phyloP scores from a whole-genome alignment of 192 early-diverging fungal species.

The Phycomyces blakesleeanus region DNA sequence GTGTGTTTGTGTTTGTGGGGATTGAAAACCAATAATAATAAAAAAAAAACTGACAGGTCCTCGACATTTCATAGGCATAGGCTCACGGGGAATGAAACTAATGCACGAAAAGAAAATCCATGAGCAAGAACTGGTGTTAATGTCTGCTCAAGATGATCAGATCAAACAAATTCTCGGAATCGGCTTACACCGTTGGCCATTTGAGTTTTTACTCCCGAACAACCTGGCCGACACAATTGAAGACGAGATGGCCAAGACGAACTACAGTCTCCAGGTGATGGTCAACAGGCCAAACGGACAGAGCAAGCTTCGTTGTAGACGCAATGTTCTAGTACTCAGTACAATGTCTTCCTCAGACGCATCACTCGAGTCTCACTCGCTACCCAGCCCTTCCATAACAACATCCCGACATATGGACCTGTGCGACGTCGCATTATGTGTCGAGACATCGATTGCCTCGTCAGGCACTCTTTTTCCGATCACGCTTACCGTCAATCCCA shows the following conservation, averaged over 20 bases:
- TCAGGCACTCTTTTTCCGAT: constrained; percentile 31
- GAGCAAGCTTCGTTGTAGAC: constrained; percentile 16
- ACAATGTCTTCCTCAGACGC: constrained; percentile 15
- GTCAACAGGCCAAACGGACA: constrained; percentile 6
- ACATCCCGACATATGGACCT: constrained; percentile 10
- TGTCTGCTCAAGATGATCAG: constrained; percentile 4
- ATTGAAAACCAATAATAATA: not conserved
- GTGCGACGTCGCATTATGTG: constrained; percentile 18
- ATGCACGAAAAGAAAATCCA: constrained; percentile 30
- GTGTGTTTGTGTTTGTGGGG: not conserved
- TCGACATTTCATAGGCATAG: constrained; percentile 17
- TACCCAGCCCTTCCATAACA: constrained; percentile 12
- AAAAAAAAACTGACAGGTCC: too few species aligned
- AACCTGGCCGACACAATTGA: constrained; percentile 29
- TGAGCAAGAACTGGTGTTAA: constrained; percentile 30
- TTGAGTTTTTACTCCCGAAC: constrained; percentile 27
- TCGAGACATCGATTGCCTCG: constrained; percentile 26
- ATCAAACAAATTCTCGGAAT: not conserved
- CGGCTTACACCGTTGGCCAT: constrained; percentile 26
- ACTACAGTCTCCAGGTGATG: constrained; percentile 16
- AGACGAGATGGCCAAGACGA: constrained; percentile 26
- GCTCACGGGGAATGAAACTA: constrained; percentile 12
- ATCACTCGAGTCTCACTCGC: constrained; percentile 15
- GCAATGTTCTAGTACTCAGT: constrained; percentile 22
- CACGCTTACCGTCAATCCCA: constrained; percentile 8